Evolutionary conservation across 768 basidiomycete species (phyloP).

Genomic region (Pilatotrama ljubarskyi): DNA sequence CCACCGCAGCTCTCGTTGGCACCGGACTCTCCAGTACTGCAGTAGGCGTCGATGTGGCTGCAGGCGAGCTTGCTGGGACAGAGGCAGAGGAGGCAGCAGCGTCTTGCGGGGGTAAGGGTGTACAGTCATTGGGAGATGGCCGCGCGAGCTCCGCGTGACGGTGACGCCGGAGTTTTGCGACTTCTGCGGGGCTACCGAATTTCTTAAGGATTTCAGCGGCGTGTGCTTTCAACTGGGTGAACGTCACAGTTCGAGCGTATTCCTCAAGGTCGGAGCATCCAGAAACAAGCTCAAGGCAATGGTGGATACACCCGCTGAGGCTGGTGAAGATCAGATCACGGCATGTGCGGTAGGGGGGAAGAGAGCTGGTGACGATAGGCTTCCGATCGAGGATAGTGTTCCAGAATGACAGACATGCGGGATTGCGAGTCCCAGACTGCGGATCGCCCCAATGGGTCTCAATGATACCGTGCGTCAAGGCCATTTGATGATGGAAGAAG

Average conservation of each 20-base stretch:
- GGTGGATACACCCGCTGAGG: constrained; percentile 31
- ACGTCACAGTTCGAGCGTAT: constrained; percentile 22
- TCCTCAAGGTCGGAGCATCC: constrained; percentile 18
- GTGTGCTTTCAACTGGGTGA: constrained; percentile 25
- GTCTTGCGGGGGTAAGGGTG: no score
- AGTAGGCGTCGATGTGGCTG: no score
- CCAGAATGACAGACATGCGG: constrained; percentile 36
- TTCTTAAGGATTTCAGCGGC: constrained; percentile 24
- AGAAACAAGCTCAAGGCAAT: constrained; percentile 29
- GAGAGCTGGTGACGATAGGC: constrained; percentile 29
- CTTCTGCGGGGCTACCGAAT: constrained; percentile 23
- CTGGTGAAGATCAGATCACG: constrained; percentile 34
- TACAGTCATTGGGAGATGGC: no score
- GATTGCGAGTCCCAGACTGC: constrained; percentile 28
- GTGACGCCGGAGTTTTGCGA: constrained; percentile 22
- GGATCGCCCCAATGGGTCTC: constrained; percentile 24
- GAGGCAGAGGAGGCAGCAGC: neutral
- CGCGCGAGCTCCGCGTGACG: neutral
- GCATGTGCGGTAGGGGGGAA: constrained; percentile 32
- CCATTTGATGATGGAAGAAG: constrained; percentile 41
- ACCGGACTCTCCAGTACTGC: no score
- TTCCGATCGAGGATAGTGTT: constrained; percentile 35
- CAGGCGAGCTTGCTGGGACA: neutral
- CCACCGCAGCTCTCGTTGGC: no score
- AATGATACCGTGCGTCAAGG: constrained; percentile 33